Evolutionary conservation across 2,329 filamentous ascomycete genomes (phyloP), one percentile per base, ranked within the genome.

Genomic region (Diaporthe sp.): DNA sequence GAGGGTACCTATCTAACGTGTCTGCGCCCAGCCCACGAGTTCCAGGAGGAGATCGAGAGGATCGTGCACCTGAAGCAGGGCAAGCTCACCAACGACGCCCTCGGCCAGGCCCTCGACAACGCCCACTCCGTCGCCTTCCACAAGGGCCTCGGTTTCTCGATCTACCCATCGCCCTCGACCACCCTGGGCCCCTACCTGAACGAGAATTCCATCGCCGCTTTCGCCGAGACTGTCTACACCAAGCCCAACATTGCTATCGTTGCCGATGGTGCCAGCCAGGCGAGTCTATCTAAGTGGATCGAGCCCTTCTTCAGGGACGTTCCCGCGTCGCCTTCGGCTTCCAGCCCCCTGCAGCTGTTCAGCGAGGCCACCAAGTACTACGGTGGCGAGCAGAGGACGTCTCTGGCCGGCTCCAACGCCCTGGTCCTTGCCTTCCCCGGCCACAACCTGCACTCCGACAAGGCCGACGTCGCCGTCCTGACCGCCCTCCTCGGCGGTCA

Each of bases 371-470:
- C 92, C 83, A 97, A 96, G 87, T 99, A 98, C 92, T 94, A 92
- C 82, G 97, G 97, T 85, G 97, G 97, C 83, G 95, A 99, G 89
- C 95, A 98, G 88, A 95, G 97, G 80, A 94, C 94, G 79, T 89
- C 94, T 78, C 94, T 95, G 85, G 89, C 88, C 76, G 88, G 89
- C 78, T 94, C 94, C 79, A 77, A 98, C 87, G 90, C 95, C 58
- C 84, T 98, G 80, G 94, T 98, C 79, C 92, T 99, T 82, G 97
- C 92, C 78, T 98, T 99, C 93, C 94, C 95, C 75, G 96, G 96
- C 76, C 95, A 95, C 78, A 94, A 95, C 86, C 92, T 93, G 80
- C 89, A 89, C 78, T 92, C 92, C 81, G 95, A 94, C 89, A 98
- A 98, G 89, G 94, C 97, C 74, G 96, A 98, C 87, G 91, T 95